phyloP scores from a whole-genome alignment of 1,284 basidiomycete species.

The Rhodotorula sp. region DNA sequence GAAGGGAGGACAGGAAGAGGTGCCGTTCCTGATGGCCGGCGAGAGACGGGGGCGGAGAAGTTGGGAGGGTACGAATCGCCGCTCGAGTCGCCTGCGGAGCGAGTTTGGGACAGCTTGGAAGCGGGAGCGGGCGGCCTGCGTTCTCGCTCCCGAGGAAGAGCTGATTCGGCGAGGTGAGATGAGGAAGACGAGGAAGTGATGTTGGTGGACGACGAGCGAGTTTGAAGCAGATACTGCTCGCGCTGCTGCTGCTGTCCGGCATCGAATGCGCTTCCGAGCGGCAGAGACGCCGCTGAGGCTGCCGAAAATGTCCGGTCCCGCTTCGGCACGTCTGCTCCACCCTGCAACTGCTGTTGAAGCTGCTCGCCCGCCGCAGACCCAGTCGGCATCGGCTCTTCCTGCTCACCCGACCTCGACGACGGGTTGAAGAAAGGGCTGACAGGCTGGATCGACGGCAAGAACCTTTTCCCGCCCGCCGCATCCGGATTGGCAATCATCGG shows the following conservation, averaged over 20 bases:
- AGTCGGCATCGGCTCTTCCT: neutral
- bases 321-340: neutral
- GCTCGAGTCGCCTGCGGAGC: no score
- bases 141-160: neutral
- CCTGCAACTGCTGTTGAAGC: constrained; percentile 17
- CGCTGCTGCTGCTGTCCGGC: neutral
- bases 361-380: constrained; percentile 2
- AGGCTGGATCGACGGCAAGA: constrained; percentile 7
- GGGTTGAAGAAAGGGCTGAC: constrained; percentile 11
- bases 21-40: neutral
- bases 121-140: neutral
- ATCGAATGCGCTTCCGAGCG: constrained; percentile 11
- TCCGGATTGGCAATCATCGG: neutral
- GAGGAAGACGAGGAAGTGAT: neutral
- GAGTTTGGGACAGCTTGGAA: neutral
- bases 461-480: neutral
- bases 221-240: neutral
- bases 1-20: neutral
- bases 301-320: constrained; percentile 17
- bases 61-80: neutral
- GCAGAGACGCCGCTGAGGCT: neutral
- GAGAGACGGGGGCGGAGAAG: neutral
- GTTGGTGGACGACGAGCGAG: neutral
- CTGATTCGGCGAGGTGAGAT: no score
- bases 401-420: neutral